Evolutionary conservation across 2,329 filamentous ascomycete species (phyloP).

Genomic region (Aspergillus awamori): DNA sequence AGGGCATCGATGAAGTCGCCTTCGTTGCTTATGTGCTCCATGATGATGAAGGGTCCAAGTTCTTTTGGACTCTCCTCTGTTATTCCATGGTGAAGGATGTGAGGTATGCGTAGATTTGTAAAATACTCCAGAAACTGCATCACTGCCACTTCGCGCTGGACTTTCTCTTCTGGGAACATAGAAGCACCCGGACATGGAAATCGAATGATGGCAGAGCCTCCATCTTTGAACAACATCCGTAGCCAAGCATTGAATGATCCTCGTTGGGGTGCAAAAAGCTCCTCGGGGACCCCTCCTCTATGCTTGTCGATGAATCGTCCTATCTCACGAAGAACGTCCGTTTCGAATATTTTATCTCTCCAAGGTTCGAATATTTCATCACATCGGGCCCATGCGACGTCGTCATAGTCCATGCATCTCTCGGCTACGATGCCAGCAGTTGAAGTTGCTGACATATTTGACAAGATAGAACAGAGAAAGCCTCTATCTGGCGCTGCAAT

Average conservation of each 20-base stretch:
- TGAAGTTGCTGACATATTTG: too few relatives aligned
- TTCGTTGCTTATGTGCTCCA: slow-evolving; percentile 5
- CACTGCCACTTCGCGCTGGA: slow-evolving; percentile 30
- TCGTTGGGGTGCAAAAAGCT: slow-evolving; percentile 13
- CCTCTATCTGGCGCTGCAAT: too few relatives aligned
- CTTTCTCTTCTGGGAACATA: slow-evolving; percentile 38
- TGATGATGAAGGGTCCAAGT: slow-evolving; percentile 6
- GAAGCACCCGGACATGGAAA: slow-evolving; percentile 22
- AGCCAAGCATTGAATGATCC: slow-evolving; percentile 26
- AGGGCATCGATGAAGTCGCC: slow-evolving; percentile 1
- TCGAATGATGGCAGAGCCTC: slow-evolving; percentile 21
- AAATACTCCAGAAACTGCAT: slow-evolving; percentile 23
- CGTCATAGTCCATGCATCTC: slow-evolving; percentile 19
- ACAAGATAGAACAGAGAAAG: too few relatives aligned
- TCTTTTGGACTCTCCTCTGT: background rate
- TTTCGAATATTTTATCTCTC: slow-evolving; percentile 15
- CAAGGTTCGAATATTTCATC: slow-evolving; percentile 16
- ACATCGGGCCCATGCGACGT: slow-evolving; percentile 21
- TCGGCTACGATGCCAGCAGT: too few relatives aligned
- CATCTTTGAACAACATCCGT: slow-evolving; percentile 24
- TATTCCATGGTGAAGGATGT: slow-evolving; percentile 6
- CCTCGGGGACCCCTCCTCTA: slow-evolving; percentile 15
- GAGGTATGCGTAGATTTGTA: slow-evolving; percentile 22
- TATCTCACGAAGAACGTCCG: slow-evolving; percentile 8
- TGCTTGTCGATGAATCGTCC: slow-evolving; percentile 20